These are phyloP conservation scores for Fusarium buxicola DNA, from an alignment of 2,329 filamentous ascomycete genomes.

Conservation along the genomic window DNA sequence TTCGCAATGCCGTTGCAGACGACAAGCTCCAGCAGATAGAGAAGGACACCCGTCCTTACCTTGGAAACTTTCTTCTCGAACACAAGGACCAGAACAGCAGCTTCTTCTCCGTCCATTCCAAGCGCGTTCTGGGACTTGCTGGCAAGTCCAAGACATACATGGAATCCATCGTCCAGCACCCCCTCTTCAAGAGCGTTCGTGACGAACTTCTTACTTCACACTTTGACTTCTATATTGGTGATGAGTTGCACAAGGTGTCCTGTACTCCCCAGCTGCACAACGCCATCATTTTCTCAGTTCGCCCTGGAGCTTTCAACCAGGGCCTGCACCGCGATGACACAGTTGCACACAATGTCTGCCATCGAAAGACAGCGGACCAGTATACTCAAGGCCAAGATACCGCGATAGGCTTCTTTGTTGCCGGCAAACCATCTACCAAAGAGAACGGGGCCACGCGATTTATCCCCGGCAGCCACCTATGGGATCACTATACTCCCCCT, in stretches of 20 bases:
- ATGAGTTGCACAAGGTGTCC: not conserved
- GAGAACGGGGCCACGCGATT: conserved; percentile 12
- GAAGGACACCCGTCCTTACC: no score
- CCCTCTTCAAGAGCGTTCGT: not conserved
- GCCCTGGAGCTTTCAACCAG: not conserved
- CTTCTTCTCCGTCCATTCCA: no score
- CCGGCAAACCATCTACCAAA: not conserved
- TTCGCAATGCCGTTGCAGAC: no score
- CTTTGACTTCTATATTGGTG: not conserved
- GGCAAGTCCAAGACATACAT: no score
- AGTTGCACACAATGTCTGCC: not conserved
- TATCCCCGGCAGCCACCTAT: conserved; percentile 8
- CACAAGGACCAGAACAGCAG: no score
- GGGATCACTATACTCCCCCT: not conserved
- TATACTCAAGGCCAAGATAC: no score
- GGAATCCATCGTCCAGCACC: no score
- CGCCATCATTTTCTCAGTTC: not conserved
- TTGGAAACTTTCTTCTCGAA: no score
- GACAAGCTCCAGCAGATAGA: no score
- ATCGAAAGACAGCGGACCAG: not conserved
- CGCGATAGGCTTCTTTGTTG: conserved; percentile 1
- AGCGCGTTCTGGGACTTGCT: no score
- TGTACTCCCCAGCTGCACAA: not conserved
- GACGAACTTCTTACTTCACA: not conserved
- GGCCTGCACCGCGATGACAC: conserved; percentile 5